Evolutionary conservation across 164 flowering plant genomes (phyloP), one percentile per base, ranked within the genome.

Genomic region (Litsea cubeba): DNA sequence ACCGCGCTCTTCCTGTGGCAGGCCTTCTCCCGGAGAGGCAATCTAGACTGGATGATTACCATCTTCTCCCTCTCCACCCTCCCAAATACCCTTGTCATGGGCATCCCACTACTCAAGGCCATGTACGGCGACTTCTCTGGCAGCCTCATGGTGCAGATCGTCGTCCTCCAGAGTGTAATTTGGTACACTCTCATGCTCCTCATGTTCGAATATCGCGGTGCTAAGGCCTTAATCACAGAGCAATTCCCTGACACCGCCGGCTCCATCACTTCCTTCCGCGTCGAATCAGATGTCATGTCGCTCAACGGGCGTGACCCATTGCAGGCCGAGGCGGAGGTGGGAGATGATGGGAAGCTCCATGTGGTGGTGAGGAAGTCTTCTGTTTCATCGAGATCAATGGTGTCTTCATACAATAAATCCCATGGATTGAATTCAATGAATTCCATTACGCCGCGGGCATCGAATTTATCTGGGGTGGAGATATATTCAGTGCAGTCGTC

Each of bases 81-180:
- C 20, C 99, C 98, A 7, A 95, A 93, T 83, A 95, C 99, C 2
- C 93, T 95, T 11, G 99, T 95, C 51, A 93, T 95, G 97, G 98
- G 99, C 0, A 93, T 95, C 72, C 99, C 99, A 0, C 85, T 95
- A 5, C 75, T 95, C 14, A 84, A 73, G 50, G 98, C 93, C 83
- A 95, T 95, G 99, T 95, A 95, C 65, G 99, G 98, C 0, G 88
- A 87, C 2, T 86, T 80, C 79, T 92, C 98, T 0, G 98, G 87
- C 0, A 68, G 65, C 65, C 83, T 95, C 1, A 93, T 95, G 98
- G 97, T 95, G 3, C 99, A 95, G 50, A 86, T 95, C 17, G 97
- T 95, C 3, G 97, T 95, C 0, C 49, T 93, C 58, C 99, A 95
- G 78, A 86, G 96, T 64, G 86, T 95, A 0, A 79, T 95, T 15